Evolutionary conservation across 1,139 yeast species (phyloP), one percentile per base, ranked within the genome.

Genomic region (Candida albicans): DNA sequence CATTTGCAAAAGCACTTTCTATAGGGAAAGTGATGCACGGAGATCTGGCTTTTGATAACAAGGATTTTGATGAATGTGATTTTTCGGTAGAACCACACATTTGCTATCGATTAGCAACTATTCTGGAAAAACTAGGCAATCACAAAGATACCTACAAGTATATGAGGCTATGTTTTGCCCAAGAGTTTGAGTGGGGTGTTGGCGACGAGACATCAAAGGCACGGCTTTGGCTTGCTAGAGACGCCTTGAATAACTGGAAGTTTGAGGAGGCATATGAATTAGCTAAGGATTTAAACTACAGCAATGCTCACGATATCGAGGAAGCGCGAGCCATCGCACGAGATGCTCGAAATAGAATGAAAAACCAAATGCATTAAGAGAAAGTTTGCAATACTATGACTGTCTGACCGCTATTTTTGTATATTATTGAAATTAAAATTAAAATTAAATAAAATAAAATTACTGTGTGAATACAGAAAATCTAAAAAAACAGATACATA

Each of bases 241-340:
- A 76, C 55, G 93, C 90, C 34, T 65, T 84, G 51, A 72, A 71
- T 14, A 66, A 66, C 39, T 70, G 76, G 14, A 77, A 81, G 48
- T 90, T 77, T 68, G 80, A 79, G 37, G 77, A 73, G 45, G 96
- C 97, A 0, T 83, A 84, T 52, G 81, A 77, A 40, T 79, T 86
- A 55, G 95, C 96, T 0, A 78, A 79, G 46, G 88, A 83, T 46
- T 74, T 90, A 51, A 82, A 83, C 22, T 83, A 83, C 48, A 95
- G 95, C 26, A 79, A 87, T 32, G 85, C 93, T 8, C 88, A 84
- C 49, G 96, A 88, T 56, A 79, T 89, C 30, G 96, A 89, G 57
- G 97, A 90, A 57, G 97, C 96, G 0, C 68, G 96, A 40, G 77
- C 86, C 0, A 84, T 91, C 39, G 88, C 93, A 0, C 73, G 95